Base-by-base conservation (phyloP, 2,329 filamentous ascomycete genomes). In the Fusarium sp. region DNA sequence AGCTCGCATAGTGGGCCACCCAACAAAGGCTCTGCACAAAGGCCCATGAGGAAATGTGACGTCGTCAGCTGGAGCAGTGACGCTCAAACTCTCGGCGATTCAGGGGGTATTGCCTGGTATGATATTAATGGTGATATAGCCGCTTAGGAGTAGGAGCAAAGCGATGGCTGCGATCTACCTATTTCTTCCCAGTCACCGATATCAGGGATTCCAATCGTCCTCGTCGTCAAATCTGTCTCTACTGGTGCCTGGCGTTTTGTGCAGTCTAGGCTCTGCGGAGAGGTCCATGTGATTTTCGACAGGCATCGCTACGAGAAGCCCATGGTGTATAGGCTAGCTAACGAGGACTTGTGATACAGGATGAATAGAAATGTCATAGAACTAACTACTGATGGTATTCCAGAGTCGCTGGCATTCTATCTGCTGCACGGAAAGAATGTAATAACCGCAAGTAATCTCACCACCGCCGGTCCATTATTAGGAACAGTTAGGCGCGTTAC, bases 331-430 rank as follows among this genome's bases (percentile, higher is more conserved):
- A 24, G n/a, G 9, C 41, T 15, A 14, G n/a, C n/a, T 24, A 4
- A 24, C n/a, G 1, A 24, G 14, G 41, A 24, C 41, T 42, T 10
- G 0, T 24, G 14, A 11, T 42, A 15, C 4, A 14, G 4, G 1
- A 42, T 10, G 8, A 24, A 24, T 17, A 42, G 5, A 5, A 9
- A 11, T 24, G 5, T n/a, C 13, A 9, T 3, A 42, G 13, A 15
- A 1, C 5, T 42, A 3, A 11, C 5, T 0, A 7, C n/a, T 1
- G 14, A 17, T 24, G 14, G 8, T 1, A 36, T 17, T 18, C 15
- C 35, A 36, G 35, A 36, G 35, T 36, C 35, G 35, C 15, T 5
- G 18, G 35, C 3, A 17, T 36, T 36, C 35, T 36, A 18, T 17
- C 35, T 15, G 35, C 15, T 17, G 18, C 35, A 36, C 1, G 35